Percentiles rank a stretch among this genome's conserved stretches.
Conservation (phyloP, 768 basidiomycete genomes). For the Suillus hirtellus region DNA sequence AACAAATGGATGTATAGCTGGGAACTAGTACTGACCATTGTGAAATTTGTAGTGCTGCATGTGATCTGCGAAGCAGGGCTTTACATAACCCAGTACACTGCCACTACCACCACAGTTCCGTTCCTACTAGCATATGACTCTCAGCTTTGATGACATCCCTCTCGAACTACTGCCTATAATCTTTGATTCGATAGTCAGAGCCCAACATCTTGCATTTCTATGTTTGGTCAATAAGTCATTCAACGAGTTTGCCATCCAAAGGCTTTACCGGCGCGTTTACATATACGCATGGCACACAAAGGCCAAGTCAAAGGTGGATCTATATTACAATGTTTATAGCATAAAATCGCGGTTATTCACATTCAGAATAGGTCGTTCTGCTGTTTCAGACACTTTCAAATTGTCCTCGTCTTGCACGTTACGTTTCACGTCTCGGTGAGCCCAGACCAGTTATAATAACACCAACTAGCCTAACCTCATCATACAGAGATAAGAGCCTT, state of each 20-base stretch:
- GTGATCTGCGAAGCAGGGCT: too few relatives aligned
- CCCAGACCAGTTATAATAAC: slow-evolving; percentile 6
- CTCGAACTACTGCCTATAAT: slow-evolving; percentile 63
- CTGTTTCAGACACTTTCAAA: slow-evolving; percentile 63
- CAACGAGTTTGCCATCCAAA: slow-evolving; percentile 45
- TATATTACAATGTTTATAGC: slow-evolving; percentile 3
- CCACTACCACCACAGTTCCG: too few relatives aligned
- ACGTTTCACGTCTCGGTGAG: slow-evolving; percentile 61
- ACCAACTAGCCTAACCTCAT: slow-evolving; percentile 4
- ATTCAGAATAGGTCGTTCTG: slow-evolving; percentile 47
- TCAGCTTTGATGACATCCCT: slow-evolving; percentile 57
- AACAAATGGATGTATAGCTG: too few relatives aligned
- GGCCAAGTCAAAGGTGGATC: slow-evolving; percentile 56
- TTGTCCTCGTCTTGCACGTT: slow-evolving; percentile 54
- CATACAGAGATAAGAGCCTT: slow-evolving; percentile 70
- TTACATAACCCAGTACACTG: too few relatives aligned
- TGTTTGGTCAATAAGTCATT: slow-evolving; percentile 65
- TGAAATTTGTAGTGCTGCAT: too few relatives aligned
- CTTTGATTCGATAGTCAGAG: slow-evolving; percentile 48
- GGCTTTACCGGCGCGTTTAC: slow-evolving; percentile 57
- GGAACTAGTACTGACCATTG: too few relatives aligned
- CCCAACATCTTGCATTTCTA: slow-evolving; percentile 49
- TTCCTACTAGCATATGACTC: slow-evolving; percentile 25
- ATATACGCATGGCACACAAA: slow-evolving; percentile 75
- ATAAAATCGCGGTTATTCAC: background rate